These are phyloP conservation scores for Aurantiochytrium sp. DNA, from an alignment of 108 stramenopile genomes.

Conservation along the genomic window DNA sequence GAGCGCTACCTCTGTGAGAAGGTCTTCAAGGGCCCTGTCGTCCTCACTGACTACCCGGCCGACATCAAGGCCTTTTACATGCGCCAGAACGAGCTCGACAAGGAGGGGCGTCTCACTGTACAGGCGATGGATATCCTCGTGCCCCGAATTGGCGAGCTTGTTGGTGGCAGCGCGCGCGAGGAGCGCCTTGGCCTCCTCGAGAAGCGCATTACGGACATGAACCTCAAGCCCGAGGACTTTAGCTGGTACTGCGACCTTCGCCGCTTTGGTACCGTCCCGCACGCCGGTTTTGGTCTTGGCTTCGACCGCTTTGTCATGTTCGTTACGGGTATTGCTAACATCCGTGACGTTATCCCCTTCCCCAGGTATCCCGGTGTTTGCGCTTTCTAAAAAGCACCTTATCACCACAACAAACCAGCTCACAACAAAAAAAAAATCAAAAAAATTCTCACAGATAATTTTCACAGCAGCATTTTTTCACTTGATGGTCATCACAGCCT, in stretches of 20 bases:
- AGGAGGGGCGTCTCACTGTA: conserved; percentile 48
- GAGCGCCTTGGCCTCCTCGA: conserved; percentile 69
- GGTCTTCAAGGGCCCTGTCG: conserved; percentile 70
- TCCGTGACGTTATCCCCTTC: conserved; percentile 89
- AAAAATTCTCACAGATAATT: background rate
- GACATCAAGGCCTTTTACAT: conserved; percentile 94
- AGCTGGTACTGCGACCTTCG: conserved; percentile 85
- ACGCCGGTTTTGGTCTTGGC: conserved; percentile 90
- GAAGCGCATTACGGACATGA: conserved; percentile 55
- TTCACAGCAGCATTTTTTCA: background rate
- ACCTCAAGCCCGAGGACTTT: conserved; percentile 61
- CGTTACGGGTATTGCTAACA: conserved; percentile 69
- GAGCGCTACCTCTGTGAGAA: conserved; percentile 79
- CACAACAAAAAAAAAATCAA: background rate
- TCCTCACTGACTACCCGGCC: conserved; percentile 82
- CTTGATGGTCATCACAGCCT: too few species aligned
- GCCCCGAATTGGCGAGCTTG: conserved; percentile 75
- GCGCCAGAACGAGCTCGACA: conserved; percentile 73
- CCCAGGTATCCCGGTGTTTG: conserved; percentile 79
- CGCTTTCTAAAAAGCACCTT: conserved; percentile 51
- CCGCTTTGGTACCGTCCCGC: conserved; percentile 75
- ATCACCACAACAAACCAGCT: too few species aligned
- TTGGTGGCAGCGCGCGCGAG: conserved; percentile 85
- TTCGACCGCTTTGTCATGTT: conserved; percentile 85
- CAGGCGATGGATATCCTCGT: conserved; percentile 81